A percentile compares a stretch with the other conserved stretches of the same genome.
These are phyloP conservation scores for Kuraishia cidri DNA, from an alignment of 805 yeast species.

Conservation along the genomic window DNA sequence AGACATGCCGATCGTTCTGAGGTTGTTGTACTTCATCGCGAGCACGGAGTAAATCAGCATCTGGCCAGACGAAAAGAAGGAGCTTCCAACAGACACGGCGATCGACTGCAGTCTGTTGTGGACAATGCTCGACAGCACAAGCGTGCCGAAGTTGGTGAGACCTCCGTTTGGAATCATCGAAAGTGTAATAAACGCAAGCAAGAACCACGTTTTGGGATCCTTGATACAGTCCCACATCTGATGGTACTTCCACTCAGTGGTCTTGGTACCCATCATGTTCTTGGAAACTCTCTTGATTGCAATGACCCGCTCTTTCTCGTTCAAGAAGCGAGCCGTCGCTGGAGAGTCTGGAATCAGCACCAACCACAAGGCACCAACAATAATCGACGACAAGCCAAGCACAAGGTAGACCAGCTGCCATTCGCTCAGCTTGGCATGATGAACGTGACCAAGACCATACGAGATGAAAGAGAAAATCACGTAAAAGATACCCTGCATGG, in stretches of 20 bases:
- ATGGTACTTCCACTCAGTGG: conserved; percentile 14
- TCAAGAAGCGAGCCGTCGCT: conserved; percentile 27
- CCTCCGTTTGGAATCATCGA: conserved; percentile 54
- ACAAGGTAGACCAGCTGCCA: conserved; percentile 57
- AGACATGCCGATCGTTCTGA: conserved; percentile 3
- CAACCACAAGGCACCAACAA: conserved; percentile 35
- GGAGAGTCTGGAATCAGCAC: conserved; percentile 53
- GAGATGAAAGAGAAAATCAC: background rate
- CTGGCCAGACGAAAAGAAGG: conserved; percentile 24
- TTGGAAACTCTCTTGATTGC: conserved; percentile 19
- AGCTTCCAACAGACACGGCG: conserved; percentile 4
- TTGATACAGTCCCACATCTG: conserved; percentile 18
- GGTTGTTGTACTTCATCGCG: conserved; percentile 3
- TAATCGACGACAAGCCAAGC: conserved; percentile 48
- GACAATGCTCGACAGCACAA: conserved; percentile 12
- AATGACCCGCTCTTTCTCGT: conserved; percentile 21
- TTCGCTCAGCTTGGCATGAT: background rate
- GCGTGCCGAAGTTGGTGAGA: conserved; percentile 31
- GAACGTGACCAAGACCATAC: background rate
- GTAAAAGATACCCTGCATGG: conserved; percentile 16
- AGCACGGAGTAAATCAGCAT: conserved; percentile 3
- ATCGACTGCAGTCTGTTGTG: conserved; percentile 9
- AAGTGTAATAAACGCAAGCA: conserved; percentile 33
- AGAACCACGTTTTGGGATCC: conserved; percentile 34
- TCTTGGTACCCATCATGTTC: conserved; percentile 15